Evolutionary conservation across 2,329 filamentous ascomycete genomes (phyloP).

Genomic region (Gnomoniopsis sp.): DNA sequence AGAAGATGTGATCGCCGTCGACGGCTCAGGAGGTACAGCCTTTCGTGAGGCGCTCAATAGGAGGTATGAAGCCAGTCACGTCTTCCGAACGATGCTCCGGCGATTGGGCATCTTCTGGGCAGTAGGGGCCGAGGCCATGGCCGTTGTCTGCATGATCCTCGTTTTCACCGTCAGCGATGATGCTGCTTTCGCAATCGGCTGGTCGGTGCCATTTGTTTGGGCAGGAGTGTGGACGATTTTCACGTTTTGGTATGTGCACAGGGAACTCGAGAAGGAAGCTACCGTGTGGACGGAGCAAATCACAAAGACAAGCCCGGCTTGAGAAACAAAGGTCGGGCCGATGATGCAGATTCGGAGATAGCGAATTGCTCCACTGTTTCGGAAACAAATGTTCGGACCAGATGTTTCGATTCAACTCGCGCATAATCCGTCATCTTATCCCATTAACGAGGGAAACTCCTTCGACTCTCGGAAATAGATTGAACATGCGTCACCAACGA

Average conservation of each 20-base stretch:
- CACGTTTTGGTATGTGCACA: constrained; percentile 25
- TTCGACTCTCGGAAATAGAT: too few relatives aligned
- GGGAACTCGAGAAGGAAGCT: constrained; percentile 24
- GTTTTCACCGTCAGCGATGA: constrained; percentile 23
- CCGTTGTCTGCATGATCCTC: constrained; percentile 22
- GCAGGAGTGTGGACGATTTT: constrained; percentile 22
- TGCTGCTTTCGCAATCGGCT: constrained; percentile 22
- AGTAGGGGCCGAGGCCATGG: constrained; percentile 34
- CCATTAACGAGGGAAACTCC: too few relatives aligned
- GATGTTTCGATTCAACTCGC: background rate
- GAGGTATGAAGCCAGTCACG: constrained; percentile 50
- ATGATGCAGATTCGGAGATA: background rate
- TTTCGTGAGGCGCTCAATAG: constrained; percentile 48
- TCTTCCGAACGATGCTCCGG: constrained; percentile 51
- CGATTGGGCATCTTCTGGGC: constrained; percentile 57
- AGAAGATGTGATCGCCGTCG: constrained; percentile 66
- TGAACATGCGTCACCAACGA: too few relatives aligned
- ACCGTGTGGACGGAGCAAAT: constrained; percentile 25
- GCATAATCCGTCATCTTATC: too few relatives aligned
- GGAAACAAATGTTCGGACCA: background rate
- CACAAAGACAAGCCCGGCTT: constrained; percentile 4
- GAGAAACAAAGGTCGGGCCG: background rate
- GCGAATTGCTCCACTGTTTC: background rate
- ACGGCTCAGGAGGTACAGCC: constrained; percentile 55
- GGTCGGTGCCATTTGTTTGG: constrained; percentile 25